Base-by-base conservation (phyloP, 371 early-diverging fungal genomes). In the Lichtheimia ramosa region DNA sequence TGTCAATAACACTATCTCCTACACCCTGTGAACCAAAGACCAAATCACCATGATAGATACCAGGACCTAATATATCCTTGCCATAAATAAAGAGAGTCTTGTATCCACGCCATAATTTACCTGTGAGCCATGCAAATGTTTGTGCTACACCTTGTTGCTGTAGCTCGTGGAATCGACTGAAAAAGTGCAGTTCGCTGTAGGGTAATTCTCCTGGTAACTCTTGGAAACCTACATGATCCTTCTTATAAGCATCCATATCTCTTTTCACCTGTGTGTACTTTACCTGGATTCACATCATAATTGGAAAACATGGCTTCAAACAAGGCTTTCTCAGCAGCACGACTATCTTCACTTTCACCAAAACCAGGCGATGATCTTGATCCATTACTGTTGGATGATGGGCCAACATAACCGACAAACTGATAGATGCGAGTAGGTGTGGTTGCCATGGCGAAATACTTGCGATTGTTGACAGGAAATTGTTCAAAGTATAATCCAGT, bases 371-470 rank as follows among this genome's bases (percentile, higher is more conserved):
- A 61, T 13, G 57, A 51, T 14, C 64, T 63, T 5, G 71, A 53
- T 5, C 64, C 69, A 51, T 41, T 73, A 51, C 43, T 49, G 40
- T 46, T 48, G 53, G 58, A 57, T 13, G 51, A 21, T 5, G 56
- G 55, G 43, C 71, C 67, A 3, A 89, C 83, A 4, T 75, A 71
- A 0, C 96, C 96, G 58, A 94, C 81, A 51, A 95, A 89, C 63
- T 95, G 92, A 65, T 93, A 95, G 20, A 96, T 82, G 24, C 91
- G 83, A 0, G 87, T 90, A 0, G 92, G 83, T 0, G 95, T 94
- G 3, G 92, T 80, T 6, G 89, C 83, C 53, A 93, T 67, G 1
- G 94, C 84, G 41, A 92, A 82, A 60, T 89, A 91, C 71, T 92
- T 90, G 48, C 86, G 79, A 34, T 82, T 66, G 27, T 77, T 82